A percentile compares a stretch with the other conserved stretches of the same genome.
These are phyloP conservation scores for Melaleuca quinquenervia DNA, from an alignment of 345 rosid genomes.

Conservation along the genomic window DNA sequence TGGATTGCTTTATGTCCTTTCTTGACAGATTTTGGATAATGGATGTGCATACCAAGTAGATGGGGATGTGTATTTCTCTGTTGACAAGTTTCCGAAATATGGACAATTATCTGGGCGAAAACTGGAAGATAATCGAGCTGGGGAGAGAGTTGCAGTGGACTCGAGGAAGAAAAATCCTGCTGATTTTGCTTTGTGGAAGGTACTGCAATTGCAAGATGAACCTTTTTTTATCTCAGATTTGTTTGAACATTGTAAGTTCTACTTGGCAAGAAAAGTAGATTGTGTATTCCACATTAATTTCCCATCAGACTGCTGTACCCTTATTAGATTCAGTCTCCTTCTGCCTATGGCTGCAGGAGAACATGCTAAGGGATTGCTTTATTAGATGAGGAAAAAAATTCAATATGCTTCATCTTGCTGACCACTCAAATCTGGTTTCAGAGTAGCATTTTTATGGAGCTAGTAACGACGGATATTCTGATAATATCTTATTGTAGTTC, in stretches of 20 bases:
- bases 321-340: neutral
- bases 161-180: slow-evolving; percentile 86
- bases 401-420: neutral
- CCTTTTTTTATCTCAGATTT: neutral
- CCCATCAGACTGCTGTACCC: neutral
- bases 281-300: neutral
- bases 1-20: neutral
- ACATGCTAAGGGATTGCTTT: neutral
- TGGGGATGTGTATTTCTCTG: slow-evolving; percentile 78
- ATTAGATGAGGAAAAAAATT: neutral
- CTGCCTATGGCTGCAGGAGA: neutral
- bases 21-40: slow-evolving; percentile 72
- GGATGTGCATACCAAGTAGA: slow-evolving; percentile 73
- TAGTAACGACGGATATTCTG: neutral
- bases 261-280: neutral
- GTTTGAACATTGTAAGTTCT: neutral
- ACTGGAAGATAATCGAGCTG: slow-evolving; percentile 88
- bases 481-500: neutral
- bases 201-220: slow-evolving; percentile 2
- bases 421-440: neutral
- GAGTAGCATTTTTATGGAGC: neutral
- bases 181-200: slow-evolving; percentile 97
- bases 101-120: slow-evolving; percentile 81
- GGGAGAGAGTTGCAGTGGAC: slow-evolving; percentile 90
- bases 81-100: slow-evolving; percentile 59